phyloP scores from a whole-genome alignment of 1,284 basidiomycete species.

The Cryptococcus sp. region DNA sequence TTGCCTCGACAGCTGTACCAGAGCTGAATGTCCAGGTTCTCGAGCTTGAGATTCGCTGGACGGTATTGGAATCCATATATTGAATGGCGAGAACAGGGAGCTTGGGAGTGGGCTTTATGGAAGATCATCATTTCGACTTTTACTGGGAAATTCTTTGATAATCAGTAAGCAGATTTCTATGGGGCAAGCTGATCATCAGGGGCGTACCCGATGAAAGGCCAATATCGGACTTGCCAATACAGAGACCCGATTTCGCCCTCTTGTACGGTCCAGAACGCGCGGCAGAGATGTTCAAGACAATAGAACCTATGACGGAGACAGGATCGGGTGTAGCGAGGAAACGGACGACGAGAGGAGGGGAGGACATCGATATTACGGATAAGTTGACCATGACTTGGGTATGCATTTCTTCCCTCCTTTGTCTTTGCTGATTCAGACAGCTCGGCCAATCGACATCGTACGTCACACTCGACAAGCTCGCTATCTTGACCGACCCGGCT shows the following conservation, averaged over 20 bases:
- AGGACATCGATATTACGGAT: slow-evolving; percentile 38
- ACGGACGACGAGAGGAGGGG: slow-evolving; percentile 18
- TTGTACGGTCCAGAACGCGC: slow-evolving; percentile 24
- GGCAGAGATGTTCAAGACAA: neutral
- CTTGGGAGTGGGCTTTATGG: slow-evolving; percentile 48
- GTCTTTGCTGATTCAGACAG: slow-evolving; percentile 14
- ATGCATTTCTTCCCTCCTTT: neutral
- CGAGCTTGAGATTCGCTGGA: slow-evolving; percentile 39
- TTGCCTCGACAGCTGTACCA: neutral
- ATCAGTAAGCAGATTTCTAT: slow-evolving; percentile 20
- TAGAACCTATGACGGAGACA: neutral
- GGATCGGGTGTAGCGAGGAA: slow-evolving; percentile 8
- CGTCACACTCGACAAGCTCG: slow-evolving; percentile 50
- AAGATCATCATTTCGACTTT: slow-evolving; percentile 40
- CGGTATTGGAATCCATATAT: slow-evolving; percentile 49
- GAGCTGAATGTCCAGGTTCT: slow-evolving; percentile 21
- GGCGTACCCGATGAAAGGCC: slow-evolving; percentile 36
- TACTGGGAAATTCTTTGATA: slow-evolving; percentile 42
- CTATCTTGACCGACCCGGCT: slow-evolving; percentile 53
- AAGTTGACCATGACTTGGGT: slow-evolving; percentile 44
- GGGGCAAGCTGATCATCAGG: slow-evolving; percentile 7
- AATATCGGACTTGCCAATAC: slow-evolving; percentile 39
- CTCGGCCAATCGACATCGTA: slow-evolving; percentile 50
- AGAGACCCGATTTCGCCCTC: slow-evolving; percentile 38
- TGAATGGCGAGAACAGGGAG: slow-evolving; percentile 54